Evolutionary conservation across 2,329 filamentous ascomycete species (phyloP).

Genomic region (Oidium heveae): DNA sequence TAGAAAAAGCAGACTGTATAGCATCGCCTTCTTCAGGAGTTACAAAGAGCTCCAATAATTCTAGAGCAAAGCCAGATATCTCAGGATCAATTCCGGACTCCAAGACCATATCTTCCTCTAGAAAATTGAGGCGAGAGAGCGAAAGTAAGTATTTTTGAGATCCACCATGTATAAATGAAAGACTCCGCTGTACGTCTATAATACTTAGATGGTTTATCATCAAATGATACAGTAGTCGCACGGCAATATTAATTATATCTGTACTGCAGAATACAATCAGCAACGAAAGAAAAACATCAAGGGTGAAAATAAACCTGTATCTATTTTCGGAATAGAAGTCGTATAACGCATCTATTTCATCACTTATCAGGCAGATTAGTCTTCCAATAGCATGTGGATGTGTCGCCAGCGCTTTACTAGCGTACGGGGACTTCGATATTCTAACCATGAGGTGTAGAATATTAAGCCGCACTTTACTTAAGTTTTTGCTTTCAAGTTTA

Average conservation of each 20-base stretch:
- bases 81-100: conserved; percentile 55
- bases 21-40: conserved; percentile 56
- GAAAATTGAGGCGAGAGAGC: conserved; percentile 65
- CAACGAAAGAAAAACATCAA: background rate
- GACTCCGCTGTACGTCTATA: conserved; percentile 45
- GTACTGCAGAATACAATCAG: conserved; percentile 9
- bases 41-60: conserved; percentile 54
- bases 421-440: conserved; percentile 36
- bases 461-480: conserved; percentile 11
- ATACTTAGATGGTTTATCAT: conserved; percentile 32
- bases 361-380: conserved; percentile 49
- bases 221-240: conserved; percentile 34
- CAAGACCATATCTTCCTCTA: conserved; percentile 49
- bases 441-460: conserved; percentile 28
- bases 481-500: conserved; percentile 7
- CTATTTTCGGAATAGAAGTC: conserved; percentile 16
- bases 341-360: conserved; percentile 39
- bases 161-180: conserved; percentile 43
- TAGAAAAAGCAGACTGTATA: conserved; percentile 12
- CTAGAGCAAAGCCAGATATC: conserved; percentile 57
- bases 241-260: conserved; percentile 30
- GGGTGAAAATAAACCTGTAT: conserved; percentile 16
- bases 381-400: conserved; percentile 49
- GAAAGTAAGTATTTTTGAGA: conserved; percentile 62
- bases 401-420: conserved; percentile 35